Evolutionary conservation across 2,329 filamentous ascomycete species (phyloP).

Genomic region (Colletotrichum sp.): DNA sequence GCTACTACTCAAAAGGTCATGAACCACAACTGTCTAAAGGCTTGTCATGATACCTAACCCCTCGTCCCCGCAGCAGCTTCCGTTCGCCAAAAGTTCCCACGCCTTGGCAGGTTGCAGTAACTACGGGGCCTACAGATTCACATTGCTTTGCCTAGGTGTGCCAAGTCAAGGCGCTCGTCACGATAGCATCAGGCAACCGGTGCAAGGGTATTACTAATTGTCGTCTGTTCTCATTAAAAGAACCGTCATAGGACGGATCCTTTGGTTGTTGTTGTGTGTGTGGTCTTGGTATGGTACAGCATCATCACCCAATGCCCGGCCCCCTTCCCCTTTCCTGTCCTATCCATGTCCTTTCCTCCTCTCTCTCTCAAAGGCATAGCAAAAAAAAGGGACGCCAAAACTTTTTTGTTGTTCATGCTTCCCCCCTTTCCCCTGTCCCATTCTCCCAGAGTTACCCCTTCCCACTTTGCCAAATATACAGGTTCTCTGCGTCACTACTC

Average conservation of each 20-base stretch:
- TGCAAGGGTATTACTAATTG: slow-evolving; percentile 2
- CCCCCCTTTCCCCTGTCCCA: slow-evolving; percentile 11
- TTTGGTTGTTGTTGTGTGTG: slow-evolving; percentile 11
- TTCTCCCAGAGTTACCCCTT: not conserved
- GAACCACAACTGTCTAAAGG: not conserved
- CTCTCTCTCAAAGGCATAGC: slow-evolving; percentile 6
- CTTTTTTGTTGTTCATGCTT: slow-evolving; percentile 20
- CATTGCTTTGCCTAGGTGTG: not conserved
- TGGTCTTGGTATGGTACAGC: slow-evolving; percentile 21
- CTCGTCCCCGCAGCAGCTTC: not conserved
- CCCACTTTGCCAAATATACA: slow-evolving; percentile 17
- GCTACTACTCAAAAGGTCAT: not conserved
- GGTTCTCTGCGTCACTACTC: not conserved
- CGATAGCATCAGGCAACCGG: not conserved
- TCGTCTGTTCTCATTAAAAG: slow-evolving; percentile 21
- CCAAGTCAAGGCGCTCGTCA: not conserved
- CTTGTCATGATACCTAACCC: not conserved
- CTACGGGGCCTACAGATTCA: not conserved
- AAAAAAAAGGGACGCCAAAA: slow-evolving; percentile 19
- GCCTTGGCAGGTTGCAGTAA: not conserved
- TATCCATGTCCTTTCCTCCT: not conserved
- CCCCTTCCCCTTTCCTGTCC: not conserved
- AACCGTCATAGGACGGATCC: slow-evolving; percentile 7
- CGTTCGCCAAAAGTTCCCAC: not conserved
- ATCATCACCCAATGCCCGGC: slow-evolving; percentile 12